Evolutionary conservation across 495 filamentous ascomycete genomes (phyloP), one percentile per base, ranked within the genome.

Genomic region (Aspergillus conjunctus): DNA sequence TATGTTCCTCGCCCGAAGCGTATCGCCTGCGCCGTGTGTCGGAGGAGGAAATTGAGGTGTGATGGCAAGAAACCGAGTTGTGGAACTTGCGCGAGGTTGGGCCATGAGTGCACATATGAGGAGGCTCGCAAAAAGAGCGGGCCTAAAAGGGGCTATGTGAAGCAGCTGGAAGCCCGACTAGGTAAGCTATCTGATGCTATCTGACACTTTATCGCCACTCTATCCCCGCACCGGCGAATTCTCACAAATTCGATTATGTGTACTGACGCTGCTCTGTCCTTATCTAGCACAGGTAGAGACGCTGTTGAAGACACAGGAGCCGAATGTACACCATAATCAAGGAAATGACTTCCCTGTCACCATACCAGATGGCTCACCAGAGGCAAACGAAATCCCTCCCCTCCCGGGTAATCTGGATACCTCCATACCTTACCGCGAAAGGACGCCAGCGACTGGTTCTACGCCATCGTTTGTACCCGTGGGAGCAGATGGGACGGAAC

Each of bases 121-220:
- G 94, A 99, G 76, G 88, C 93, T 52, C 85, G 94, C 70, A 91
- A 92, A 77, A 99, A 99, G 82, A 98, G 94, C 73, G 94, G 94
- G 9, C 94, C 94, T 4, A 99, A 98, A 79, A 84, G 95, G 70
- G 94, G 94, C 61, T 98, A 99, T 74, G 95, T 99, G 59, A 99
- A 98, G 80, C 91, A 93, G 54, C 71, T 99, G 70, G 95, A 98
- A 77, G 93, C 95, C 59, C 85, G 95, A 67, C 76, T 99, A 68
- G 92, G 93, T 97, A 81, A 26, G 26, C 26, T 5, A 26, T 26
- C 26, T 26, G 26, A 26, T 26, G 2, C 26, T n/a, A n/a, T n/a
- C n/a, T n/a, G n/a, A n/a, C n/a, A n/a, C 2, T 26, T 26, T 26
- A 2, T 26, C 26, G 26, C 26, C 71, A 77, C 66, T 53, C 34